Evolutionary conservation across 106 monocot species (phyloP).

Genomic region (Acanthochlamys bracteata): DNA sequence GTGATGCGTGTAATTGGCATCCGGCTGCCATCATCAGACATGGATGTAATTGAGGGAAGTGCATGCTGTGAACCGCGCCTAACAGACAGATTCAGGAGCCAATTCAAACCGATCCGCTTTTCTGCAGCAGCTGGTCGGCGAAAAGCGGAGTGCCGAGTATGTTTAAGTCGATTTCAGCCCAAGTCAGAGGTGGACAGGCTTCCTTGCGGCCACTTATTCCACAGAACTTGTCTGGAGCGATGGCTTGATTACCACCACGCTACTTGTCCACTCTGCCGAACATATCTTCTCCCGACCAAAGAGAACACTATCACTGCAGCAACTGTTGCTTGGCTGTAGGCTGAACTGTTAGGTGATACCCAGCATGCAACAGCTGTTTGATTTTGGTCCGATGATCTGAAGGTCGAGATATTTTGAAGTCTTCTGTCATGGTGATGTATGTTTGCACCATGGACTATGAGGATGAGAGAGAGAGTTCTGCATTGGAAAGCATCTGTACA

Average conservation of each 20-base stretch:
- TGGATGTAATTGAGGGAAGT: not conserved
- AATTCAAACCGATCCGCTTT: conserved; percentile 51
- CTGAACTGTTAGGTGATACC: not conserved
- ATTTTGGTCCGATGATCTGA: not conserved
- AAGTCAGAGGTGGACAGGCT: conserved; percentile 74
- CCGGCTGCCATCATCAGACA: conserved; percentile 5
- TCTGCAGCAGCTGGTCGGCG: conserved; percentile 13
- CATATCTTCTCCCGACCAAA: conserved; percentile 32
- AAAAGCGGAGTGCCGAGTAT: conserved; percentile 63
- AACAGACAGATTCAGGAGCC: conserved; percentile 51
- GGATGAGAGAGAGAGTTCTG: too few relatives aligned
- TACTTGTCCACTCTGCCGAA: conserved; percentile 77
- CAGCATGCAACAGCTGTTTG: not conserved
- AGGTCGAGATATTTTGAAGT: not conserved
- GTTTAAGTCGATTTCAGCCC: conserved; percentile 53
- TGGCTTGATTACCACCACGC: conserved; percentile 76
- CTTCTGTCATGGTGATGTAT: too few relatives aligned
- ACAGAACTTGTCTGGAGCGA: conserved; percentile 57
- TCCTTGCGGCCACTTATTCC: conserved; percentile 77
- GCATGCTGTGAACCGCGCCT: conserved; percentile 19
- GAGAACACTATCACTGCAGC: not conserved
- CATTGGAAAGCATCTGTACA: not conserved
- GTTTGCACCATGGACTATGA: too few relatives aligned
- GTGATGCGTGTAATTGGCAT: conserved; percentile 39
- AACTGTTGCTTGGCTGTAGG: not conserved